A percentile compares a stretch with the other conserved stretches of the same genome.
Conservation (phyloP, 441 rosid genomes). For the Gossypium davidsonii region DNA sequence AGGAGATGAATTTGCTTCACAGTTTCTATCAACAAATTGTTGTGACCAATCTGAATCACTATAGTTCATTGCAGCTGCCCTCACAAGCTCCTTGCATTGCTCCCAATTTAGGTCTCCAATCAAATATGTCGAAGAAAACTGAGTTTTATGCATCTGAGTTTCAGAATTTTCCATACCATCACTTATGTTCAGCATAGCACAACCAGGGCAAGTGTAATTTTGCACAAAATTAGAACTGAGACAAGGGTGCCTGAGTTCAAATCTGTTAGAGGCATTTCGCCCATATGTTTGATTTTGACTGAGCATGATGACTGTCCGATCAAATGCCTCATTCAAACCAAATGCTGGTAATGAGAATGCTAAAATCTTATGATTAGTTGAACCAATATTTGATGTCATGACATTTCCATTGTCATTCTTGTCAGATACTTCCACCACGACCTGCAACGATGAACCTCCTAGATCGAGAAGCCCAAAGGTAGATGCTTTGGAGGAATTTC, state of each 20-base stretch:
- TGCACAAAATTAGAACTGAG: constrained; percentile 32
- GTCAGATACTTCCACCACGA: constrained; percentile 35
- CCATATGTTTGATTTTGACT: constrained; percentile 13
- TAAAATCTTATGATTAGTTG: constrained; percentile 29
- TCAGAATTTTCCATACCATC: constrained; percentile 12
- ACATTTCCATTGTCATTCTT: constrained; percentile 20
- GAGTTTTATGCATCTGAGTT: constrained; percentile 12
- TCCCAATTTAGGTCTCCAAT: constrained; percentile 54
- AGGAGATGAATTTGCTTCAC: constrained; percentile 25
- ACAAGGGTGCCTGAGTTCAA: constrained; percentile 47
- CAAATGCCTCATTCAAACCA: constrained; percentile 56
- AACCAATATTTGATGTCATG: constrained; percentile 34
- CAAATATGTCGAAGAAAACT: constrained; percentile 16
- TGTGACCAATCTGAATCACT: constrained; percentile 24
- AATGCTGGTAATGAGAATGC: constrained; percentile 43
- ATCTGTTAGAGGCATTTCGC: constrained; percentile 16
- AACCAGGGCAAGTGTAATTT: constrained; percentile 39
- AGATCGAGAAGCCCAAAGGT: constrained; percentile 55
- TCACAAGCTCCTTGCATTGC: constrained; percentile 37
- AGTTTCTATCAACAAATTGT: constrained; percentile 17
- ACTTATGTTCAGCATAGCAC: constrained; percentile 11
- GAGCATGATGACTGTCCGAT: constrained; percentile 43
- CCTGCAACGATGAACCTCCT: constrained; percentile 64
- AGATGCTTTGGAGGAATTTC: constrained; percentile 28
- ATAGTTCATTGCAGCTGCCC: constrained; percentile 42